Conservation (phyloP, 2,329 filamentous ascomycete species). For the Botrytis porri region DNA sequence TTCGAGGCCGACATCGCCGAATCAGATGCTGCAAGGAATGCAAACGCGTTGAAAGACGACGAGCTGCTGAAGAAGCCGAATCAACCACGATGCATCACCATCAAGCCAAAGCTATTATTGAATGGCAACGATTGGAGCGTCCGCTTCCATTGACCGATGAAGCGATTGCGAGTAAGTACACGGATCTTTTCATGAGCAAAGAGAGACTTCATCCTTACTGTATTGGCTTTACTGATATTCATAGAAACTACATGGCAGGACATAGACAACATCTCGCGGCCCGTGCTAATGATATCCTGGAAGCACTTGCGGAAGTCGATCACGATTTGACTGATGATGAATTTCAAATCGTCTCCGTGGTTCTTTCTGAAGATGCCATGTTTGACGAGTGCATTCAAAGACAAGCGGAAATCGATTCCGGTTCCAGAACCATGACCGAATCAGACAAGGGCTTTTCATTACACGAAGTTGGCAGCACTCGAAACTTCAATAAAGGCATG, state of each 20-base stretch:
- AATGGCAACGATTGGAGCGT: not conserved
- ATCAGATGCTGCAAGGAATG: not conserved
- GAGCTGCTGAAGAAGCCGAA: not conserved
- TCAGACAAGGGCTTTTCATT: not conserved
- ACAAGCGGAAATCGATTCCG: slow-evolving; percentile 11
- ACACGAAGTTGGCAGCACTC: not conserved
- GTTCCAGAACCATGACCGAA: not conserved
- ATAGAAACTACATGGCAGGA: not conserved
- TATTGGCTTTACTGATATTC: not conserved
- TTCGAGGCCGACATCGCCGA: slow-evolving; percentile 4
- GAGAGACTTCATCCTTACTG: slow-evolving; percentile 10
- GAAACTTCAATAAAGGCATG: not conserved
- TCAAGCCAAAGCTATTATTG: not conserved
- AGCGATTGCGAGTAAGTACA: not conserved
- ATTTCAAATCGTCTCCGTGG: rapidly evolving
- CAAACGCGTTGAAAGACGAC: not conserved
- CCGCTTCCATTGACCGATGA: slow-evolving; percentile 6
- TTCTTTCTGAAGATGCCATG: not conserved
- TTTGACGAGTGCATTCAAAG: not conserved
- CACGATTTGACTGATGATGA: rapidly evolving
- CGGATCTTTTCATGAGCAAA: rapidly evolving
- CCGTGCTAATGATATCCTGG: rapidly evolving
- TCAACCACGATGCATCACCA: not conserved
- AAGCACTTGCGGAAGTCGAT: too few relatives aligned
- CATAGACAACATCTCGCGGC: rapidly evolving